A percentile compares a stretch with the other conserved stretches of the same genome.
Conservation (phyloP, 129 eudicot species). For the Pseudognaphalium luteoalbum region DNA sequence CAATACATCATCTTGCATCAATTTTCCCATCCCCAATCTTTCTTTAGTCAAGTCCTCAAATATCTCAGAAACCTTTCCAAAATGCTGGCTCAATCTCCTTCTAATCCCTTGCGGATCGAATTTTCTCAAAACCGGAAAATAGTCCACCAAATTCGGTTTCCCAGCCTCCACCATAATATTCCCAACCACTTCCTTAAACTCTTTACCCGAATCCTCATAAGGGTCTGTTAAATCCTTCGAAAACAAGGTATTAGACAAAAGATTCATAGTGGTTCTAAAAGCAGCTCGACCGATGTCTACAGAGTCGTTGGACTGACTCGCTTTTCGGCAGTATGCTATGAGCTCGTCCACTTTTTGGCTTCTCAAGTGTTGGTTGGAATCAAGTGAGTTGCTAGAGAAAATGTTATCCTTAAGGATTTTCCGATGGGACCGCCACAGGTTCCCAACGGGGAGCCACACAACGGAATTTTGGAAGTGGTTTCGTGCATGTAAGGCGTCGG, state of each 20-base stretch:
- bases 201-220: slow-evolving; percentile 42
- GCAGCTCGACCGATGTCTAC: slow-evolving; percentile 32
- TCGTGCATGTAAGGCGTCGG: slow-evolving; percentile 19
- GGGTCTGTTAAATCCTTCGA: slow-evolving; percentile 54
- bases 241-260: slow-evolving; percentile 50
- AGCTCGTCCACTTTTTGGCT: slow-evolving; percentile 48
- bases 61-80: slow-evolving; percentile 18
- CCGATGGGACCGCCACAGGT: slow-evolving; percentile 49
- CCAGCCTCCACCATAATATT: slow-evolving; percentile 49
- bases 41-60: slow-evolving; percentile 39
- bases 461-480: slow-evolving; percentile 24
- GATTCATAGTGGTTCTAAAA: slow-evolving; percentile 39
- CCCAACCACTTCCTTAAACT: slow-evolving; percentile 49
- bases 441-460: slow-evolving; percentile 48
- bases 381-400: slow-evolving; percentile 25
- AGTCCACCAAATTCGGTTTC: slow-evolving; percentile 52
- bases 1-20: slow-evolving; percentile 11
- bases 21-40: slow-evolving; percentile 21
- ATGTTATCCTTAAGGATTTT: slow-evolving; percentile 25
- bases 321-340: slow-evolving; percentile 32
- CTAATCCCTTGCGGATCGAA: slow-evolving; percentile 36
- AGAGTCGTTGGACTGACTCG: slow-evolving; percentile 25
- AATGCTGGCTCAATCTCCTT: background rate
- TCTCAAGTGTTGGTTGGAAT: slow-evolving; percentile 28
- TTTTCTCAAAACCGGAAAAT: slow-evolving; percentile 28